Conservation (phyloP, 2,329 filamentous ascomycete species). For the Stromatinia cepivora region DNA sequence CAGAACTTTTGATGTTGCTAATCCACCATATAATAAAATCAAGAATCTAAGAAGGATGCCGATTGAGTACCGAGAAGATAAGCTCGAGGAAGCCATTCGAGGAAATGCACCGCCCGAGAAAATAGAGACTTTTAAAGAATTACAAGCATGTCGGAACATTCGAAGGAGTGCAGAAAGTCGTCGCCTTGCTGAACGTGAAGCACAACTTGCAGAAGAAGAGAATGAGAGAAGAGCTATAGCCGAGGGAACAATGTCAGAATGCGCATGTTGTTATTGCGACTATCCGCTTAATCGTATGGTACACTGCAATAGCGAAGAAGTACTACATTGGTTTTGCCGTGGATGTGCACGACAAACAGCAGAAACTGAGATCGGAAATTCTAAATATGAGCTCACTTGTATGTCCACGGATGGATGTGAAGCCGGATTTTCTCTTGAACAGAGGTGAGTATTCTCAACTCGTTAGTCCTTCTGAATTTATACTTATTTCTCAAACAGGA, state of each 20-base stretch:
- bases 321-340: slow-evolving; percentile 62
- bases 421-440: slow-evolving; percentile 56
- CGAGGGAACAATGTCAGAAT: slow-evolving; percentile 62
- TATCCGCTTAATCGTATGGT: slow-evolving; percentile 66
- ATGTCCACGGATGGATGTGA: slow-evolving; percentile 69
- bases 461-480: not conserved
- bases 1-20: slow-evolving; percentile 36
- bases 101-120: slow-evolving; percentile 4
- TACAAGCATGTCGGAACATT: slow-evolving; percentile 43
- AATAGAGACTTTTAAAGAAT: slow-evolving; percentile 43
- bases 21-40: slow-evolving; percentile 37
- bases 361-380: slow-evolving; percentile 66
- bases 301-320: slow-evolving; percentile 57
- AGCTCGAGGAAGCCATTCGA: slow-evolving; percentile 16
- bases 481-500: slow-evolving; percentile 30
- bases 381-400: slow-evolving; percentile 68
- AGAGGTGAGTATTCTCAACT: slow-evolving; percentile 53
- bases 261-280: slow-evolving; percentile 71
- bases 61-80: slow-evolving; percentile 23
- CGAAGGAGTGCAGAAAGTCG: slow-evolving; percentile 40
- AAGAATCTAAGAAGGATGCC: slow-evolving; percentile 36
- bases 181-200: slow-evolving; percentile 43
- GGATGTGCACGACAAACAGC: slow-evolving; percentile 65
- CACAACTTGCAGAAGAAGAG: slow-evolving; percentile 45
- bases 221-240: slow-evolving; percentile 48